Base-by-base conservation (phyloP, 148 eudicot genomes). In the Talinum fruticosum region DNA sequence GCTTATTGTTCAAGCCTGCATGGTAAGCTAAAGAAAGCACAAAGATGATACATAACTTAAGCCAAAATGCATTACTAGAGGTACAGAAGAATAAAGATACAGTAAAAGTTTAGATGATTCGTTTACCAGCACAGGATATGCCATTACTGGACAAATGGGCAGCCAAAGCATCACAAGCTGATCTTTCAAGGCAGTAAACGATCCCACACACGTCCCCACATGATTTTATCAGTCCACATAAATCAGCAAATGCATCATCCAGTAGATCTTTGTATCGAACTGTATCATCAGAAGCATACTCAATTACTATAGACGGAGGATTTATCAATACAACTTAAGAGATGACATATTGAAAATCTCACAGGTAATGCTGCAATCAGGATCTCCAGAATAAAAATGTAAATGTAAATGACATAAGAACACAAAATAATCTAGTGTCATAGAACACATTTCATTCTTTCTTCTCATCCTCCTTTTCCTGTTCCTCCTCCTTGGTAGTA, bases 191-290 rank as follows among this genome's bases (percentile, higher is more conserved):
- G 86, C 98, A 94, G 83, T 94, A 94, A 65, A 94, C 84, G 71
- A 94, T 94, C 19, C 93, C 97, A 84, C 97, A 94, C 44, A 87
- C 87, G 84, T 89, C 82, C 57, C 97, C 97, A 79, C 69, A 84
- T 65, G 92, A 89, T 85, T 89, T 92, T 21, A 94, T 87, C 62
- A 83, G 71, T 79, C 85, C 87, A 74, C 93, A 86, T 79, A 94
- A 64, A 87, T 94, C 98, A 74, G 82, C 85, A 78, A 88, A 90
- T 44, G 93, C 90, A 73, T 94, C 87, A 38, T 89, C 93, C 82
- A 94, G 71, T 62, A 94, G 90, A 84, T 94, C 98, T 87, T 94
- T 94, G 71, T 92, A 94, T 65, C 98, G 92, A 80, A 94, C 98
- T 94, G 95, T 84, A 82, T 32, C 76, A 75, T 76, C 34, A 80